Base-by-base conservation (phyloP, 768 basidiomycete genomes). In the Pleurotus giganteus region DNA sequence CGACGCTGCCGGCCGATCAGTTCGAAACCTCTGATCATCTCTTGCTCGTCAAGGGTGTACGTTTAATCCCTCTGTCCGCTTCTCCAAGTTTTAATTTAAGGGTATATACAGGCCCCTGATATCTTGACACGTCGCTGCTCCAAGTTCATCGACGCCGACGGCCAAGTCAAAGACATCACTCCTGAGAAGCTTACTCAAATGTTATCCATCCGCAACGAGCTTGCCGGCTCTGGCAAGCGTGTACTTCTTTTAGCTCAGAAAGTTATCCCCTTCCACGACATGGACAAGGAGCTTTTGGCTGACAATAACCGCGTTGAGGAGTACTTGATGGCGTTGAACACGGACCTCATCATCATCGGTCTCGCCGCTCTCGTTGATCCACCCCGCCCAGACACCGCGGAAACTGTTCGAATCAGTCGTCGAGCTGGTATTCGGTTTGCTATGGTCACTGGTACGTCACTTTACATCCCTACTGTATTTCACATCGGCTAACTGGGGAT, bases 341-440 rank as follows among this genome's bases (percentile, higher is more conserved):
- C 67, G 6, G 74, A 76, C 39, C 70, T 86, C 15, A 75, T 75
- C 12, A 69, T 85, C 34, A 78, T 84, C 32, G 83, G 83, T 1
- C 73, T 86, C 19, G 72, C 85, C n/a, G 82, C 80, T 0, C 66
- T 87, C 42, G 75, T 82, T 31, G 85, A 87, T 55, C 85, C 85
- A 1, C 77, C 83, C 4, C 75, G 80, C 24, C 70, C 70, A 15
- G 84, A 85, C 58, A 81, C 81, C 23, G 69, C 72, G 19, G 76
- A 81, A 19, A 80, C 80, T 1, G 76, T 82, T 26, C 71, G 71
- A 5, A 62, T 71, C n/a, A 78, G 78, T 58, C 75, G 82, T 23
- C 62, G 75, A 12, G 85, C 84, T 6, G 83, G 83, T 4, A 80
- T 86, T 44, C 74, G 84, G 9, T 81, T 86, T 62, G 78, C 80